phyloP scores from a whole-genome alignment of 495 filamentous ascomycete species.

The Tuber indicum region DNA sequence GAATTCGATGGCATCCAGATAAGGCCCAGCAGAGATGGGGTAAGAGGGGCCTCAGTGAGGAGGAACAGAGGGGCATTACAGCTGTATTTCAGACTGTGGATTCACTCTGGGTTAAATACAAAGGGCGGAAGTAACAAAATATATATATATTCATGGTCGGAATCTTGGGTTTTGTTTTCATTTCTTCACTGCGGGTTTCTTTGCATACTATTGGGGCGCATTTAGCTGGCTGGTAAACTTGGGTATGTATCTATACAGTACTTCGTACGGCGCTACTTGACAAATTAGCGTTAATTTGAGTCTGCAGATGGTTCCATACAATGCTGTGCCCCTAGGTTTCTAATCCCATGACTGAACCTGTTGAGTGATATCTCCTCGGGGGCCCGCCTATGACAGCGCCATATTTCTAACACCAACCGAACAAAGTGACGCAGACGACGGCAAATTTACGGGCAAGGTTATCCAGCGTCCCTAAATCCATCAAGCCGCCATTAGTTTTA shows the following conservation, averaged over 20 bases:
- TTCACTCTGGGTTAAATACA: conserved; percentile 62
- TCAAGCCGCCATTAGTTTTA: background rate
- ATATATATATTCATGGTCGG: background rate
- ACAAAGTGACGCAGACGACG: background rate
- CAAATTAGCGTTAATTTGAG: background rate
- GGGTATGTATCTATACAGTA: background rate
- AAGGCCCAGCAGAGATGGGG: conserved; percentile 91
- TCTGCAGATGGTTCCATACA: background rate
- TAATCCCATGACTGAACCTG: background rate
- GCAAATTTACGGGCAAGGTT: background rate
- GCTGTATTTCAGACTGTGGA: conserved; percentile 90
- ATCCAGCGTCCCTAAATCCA: background rate
- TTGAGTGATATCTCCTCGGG: background rate
- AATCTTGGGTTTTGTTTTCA: background rate
- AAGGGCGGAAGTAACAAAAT: conserved; percentile 35
- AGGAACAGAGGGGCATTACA: conserved; percentile 70
- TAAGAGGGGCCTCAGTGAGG: conserved; percentile 56
- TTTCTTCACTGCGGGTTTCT: background rate
- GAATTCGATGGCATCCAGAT: conserved; percentile 94
- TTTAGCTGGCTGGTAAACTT: background rate
- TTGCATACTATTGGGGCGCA: background rate
- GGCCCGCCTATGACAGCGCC: background rate
- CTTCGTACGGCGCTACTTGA: background rate
- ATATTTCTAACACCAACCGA: background rate
- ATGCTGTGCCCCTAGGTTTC: background rate